Base-by-base conservation (phyloP, 306 rosid species). In the Prunus mira region DNA sequence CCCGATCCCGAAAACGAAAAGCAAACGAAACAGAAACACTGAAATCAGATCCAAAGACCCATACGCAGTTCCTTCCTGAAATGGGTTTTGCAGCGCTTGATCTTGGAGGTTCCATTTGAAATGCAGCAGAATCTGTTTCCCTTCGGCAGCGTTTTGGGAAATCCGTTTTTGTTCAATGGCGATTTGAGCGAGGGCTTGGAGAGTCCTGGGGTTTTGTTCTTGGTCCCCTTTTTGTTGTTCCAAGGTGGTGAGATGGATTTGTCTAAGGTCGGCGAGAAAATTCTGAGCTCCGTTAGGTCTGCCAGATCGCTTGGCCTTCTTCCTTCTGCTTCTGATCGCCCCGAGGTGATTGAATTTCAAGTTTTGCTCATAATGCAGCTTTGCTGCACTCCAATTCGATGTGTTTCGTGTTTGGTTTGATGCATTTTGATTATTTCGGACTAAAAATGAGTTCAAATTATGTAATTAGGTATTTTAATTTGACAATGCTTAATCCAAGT, bases 91-190 rank as follows among this genome's bases (percentile, higher is more conserved):
- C 77, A 70, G 20, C 77, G 64, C 22, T 19, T 60, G 89, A 82
- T 88, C 88, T 86, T 47, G 86, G 79, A 55, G 78, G 27, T 78
- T 82, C 73, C 84, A 82, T 81, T 82, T 96, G 97, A 89, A 91
- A 92, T 92, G 99, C 99, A 91, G 93, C 96, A 97, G 84, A 92
- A 90, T 80, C 81, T 87, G 87, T 89, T 86, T 27, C 97, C 98
- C 24, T 88, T 95, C 73, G 96, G 91, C 50, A 89, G 88, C 68
- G 80, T 83, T 82, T 83, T 86, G 41, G 96, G 86, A n/a, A 95
- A 95, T 84, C 97, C 96, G 56, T 91, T 91, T 67, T 27, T 89
- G 64, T 86, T 85, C 75, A 86, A 90, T 87, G 97, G 85, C 64
- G 96, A 92, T 92, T 84, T 95, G 91, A 89, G 91, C 71, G 92